A percentile compares a stretch with the other conserved stretches of the same genome.
These are phyloP conservation scores for Fusarium xylarioides DNA, from an alignment of 2,329 filamentous ascomycete species.

Conservation along the genomic window DNA sequence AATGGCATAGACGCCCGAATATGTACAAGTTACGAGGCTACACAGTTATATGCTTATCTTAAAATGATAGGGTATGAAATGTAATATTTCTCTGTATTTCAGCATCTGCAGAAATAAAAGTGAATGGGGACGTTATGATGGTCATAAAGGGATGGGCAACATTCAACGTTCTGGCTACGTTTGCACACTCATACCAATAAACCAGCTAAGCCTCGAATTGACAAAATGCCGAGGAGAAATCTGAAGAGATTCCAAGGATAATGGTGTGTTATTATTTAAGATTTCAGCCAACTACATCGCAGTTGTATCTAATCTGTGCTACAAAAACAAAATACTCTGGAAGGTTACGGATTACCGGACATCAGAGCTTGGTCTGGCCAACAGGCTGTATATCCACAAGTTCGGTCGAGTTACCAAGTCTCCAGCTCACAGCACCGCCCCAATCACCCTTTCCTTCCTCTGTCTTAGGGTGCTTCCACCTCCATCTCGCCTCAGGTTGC, in stretches of 20 bases:
- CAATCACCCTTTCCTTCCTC: conserved; percentile 34
- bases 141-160: fast-evolving
- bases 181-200: fast-evolving
- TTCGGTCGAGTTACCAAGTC: conserved; percentile 46
- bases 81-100: fast-evolving
- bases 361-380: conserved; percentile 11
- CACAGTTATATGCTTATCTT: not conserved
- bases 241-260: fast-evolving
- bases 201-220: too few relatives aligned
- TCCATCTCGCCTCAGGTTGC: conserved; percentile 59
- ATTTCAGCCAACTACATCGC: fast-evolving
- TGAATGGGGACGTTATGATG: not conserved
- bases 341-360: too few relatives aligned
- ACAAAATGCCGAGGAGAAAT: fast-evolving
- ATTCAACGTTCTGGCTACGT: too few relatives aligned
- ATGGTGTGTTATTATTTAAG: not conserved
- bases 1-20: fast-evolving
- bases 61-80: fast-evolving
- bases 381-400: conserved; percentile 32
- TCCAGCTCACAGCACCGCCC: conserved; percentile 50
- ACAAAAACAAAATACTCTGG: not conserved
- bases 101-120: fast-evolving
- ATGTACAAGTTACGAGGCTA: not conserved
- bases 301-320: fast-evolving
- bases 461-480: conserved; percentile 55